Percentiles rank a stretch among this genome's conserved stretches.
Conservation (phyloP, 2,329 filamentous ascomycete genomes). For the Tetracladium maxilliforme region DNA sequence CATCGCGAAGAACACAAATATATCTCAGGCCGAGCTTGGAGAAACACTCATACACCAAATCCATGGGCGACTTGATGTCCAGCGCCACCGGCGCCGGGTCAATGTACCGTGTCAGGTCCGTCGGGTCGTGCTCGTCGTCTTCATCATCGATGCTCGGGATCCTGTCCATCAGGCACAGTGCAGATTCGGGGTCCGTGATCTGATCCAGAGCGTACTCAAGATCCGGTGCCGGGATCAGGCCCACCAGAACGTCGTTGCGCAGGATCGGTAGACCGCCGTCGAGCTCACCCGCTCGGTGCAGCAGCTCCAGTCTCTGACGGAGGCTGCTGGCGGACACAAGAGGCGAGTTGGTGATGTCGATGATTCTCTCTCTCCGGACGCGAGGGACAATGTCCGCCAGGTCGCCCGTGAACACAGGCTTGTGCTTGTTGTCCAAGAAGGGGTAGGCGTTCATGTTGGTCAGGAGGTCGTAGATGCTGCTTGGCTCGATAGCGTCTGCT, state of each 20-base stretch:
- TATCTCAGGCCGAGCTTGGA: constrained; percentile 86
- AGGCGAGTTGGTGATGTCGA: constrained; percentile 76
- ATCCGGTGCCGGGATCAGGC: constrained; percentile 85
- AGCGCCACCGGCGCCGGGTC: constrained; percentile 81
- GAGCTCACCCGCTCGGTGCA: constrained; percentile 77
- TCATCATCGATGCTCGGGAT: constrained; percentile 49
- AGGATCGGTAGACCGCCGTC: constrained; percentile 86
- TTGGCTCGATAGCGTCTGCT: constrained; percentile 83
- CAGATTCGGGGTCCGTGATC: constrained; percentile 58
- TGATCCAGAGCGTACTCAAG: constrained; percentile 85
- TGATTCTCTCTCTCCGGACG: constrained; percentile 59
- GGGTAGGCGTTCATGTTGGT: constrained; percentile 97
- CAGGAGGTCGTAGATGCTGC: constrained; percentile 90
- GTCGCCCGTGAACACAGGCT: constrained; percentile 79
- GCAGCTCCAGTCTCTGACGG: constrained; percentile 63
- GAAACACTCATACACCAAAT: constrained; percentile 93
- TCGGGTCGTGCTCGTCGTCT: constrained; percentile 47
- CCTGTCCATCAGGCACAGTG: constrained; percentile 69
- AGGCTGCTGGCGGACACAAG: constrained; percentile 64
- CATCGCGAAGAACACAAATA: constrained; percentile 76
- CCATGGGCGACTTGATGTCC: constrained; percentile 81
- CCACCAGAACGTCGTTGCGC: constrained; percentile 64
- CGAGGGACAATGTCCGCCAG: constrained; percentile 76
- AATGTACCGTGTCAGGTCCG: constrained; percentile 82
- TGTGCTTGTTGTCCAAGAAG: constrained; percentile 91